Conservation (phyloP, 345 rosid species). For the Salix exigua region DNA sequence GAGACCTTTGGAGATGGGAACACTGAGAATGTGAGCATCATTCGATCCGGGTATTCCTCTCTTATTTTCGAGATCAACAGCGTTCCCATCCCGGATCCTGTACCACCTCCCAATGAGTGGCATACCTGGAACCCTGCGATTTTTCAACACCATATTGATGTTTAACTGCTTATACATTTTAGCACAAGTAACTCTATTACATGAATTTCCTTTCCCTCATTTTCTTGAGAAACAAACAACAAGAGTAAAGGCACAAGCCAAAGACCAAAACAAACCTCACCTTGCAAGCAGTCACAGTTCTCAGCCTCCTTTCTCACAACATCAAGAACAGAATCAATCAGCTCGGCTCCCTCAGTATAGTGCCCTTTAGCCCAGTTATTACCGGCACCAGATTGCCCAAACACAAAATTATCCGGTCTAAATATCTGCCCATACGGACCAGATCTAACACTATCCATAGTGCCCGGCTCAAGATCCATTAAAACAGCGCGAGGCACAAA, state of each 20-base stretch:
- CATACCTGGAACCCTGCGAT: constrained; percentile 73
- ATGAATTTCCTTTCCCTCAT: not conserved
- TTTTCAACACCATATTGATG: not conserved
- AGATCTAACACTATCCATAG: constrained; percentile 75
- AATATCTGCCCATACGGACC: constrained; percentile 74
- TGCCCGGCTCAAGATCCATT: constrained; percentile 81
- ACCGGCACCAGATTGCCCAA: constrained; percentile 80
- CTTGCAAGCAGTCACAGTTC: constrained; percentile 77
- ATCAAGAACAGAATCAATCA: constrained; percentile 68
- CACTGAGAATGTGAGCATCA: constrained; percentile 85
- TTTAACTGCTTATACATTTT: too few relatives aligned
- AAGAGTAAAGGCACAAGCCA: not conserved
- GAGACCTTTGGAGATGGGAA: constrained; percentile 87
- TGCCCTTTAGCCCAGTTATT: constrained; percentile 91
- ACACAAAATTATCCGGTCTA: constrained; percentile 69
- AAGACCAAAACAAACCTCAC: constrained; percentile 13
- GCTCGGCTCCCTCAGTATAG: constrained; percentile 79
- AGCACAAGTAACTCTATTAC: too few relatives aligned
- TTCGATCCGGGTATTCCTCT: constrained; percentile 74
- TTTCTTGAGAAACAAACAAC: not conserved
- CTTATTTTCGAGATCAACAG: constrained; percentile 67
- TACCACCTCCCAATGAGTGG: constrained; percentile 79
- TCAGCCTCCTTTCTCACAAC: constrained; percentile 78
- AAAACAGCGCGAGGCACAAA: constrained; percentile 71
- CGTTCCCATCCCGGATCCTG: constrained; percentile 84